Base-by-base conservation (phyloP, 805 yeast species). In the Lipomyces spencermartinsiae region DNA sequence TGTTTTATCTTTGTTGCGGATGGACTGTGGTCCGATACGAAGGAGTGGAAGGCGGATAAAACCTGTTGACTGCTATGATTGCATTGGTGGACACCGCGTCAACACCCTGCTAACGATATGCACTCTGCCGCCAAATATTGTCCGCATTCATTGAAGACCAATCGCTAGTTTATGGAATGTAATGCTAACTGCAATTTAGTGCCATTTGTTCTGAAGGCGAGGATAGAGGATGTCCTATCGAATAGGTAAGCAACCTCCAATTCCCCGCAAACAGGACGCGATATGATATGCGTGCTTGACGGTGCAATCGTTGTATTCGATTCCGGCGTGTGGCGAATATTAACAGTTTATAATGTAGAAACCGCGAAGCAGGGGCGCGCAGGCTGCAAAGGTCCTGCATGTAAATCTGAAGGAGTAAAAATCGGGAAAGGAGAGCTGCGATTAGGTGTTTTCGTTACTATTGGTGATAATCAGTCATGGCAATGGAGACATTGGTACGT, bases 401-500 rank as follows among this genome's bases (percentile, higher is more conserved):
- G 73, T 62, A 63, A 63, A 53, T 39, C 54, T 14, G 25, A 37
- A 8, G 66, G 56, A n/a, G 61, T 14, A 16, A 69, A 69, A 53
- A 70, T 70, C 35, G 56, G 49, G 43, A 70, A 70, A 46, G 73
- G 73, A 8, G 72, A 69, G 51, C 63, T 70, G 1, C 70, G 73
- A 43, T 63, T 70, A 4, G 73, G 73, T 4, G 69, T 63, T 22
- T 70, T 67, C 49, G 65, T 70, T 35, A 63, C 64, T 22, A 55
- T 39, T 16, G 67, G 49, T 29, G 63, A 69, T 31, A 59, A 51
- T 57, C 73, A 70, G 61, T 35, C 65, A 7, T 70, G 68, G 70
- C 66, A 66, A 57, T 70, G 73, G 73, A n/a, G 72, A 39, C 73
- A 70, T 56, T 70, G 73, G 73, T 70, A 63, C 25, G 59, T 37